Base-by-base conservation (phyloP, 148 eudicot genomes). In the Silene conica region DNA sequence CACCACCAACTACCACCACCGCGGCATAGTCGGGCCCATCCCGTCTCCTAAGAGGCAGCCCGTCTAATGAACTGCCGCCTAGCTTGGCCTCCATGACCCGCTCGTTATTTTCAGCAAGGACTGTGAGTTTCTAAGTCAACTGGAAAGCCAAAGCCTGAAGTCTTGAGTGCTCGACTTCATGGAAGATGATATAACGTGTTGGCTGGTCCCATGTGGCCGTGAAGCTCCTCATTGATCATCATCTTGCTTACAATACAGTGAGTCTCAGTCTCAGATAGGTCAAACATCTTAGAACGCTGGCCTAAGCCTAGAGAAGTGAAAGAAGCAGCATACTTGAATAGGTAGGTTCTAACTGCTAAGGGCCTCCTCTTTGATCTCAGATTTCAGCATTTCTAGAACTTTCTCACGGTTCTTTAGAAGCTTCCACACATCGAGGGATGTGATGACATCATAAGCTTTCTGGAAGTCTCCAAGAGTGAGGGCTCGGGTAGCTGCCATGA, bases 201-300 rank as follows among this genome's bases (percentile, higher is more conserved):
- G 95, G 97, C 75, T 91, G 97, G 78, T 91, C 97, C 97, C 90
- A 91, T 45, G 87, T 86, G 0, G 97, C 98, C 98, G 41, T 85
- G 87, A 6, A 93, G 87, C 84, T 93, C 98, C 67, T 89, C 98
- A 1, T 79, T 79, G 43, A 88, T 83, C 89, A 91, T 93, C 98
- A 93, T 91, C 79, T 89, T 93, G 82, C 95, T 93, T 25, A 91
- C 89, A 38, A 87, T 85, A 78, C 92, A 74, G 73, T 86, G 91
- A 11, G 88, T 84, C 73, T 84, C 86, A 6, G 82, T 63, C 12
- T 89, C 95, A 0, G 98, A 82, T 8, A 93, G 89, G 66, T 89
- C 95, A 71, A 93, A 93, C 92, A 91, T 88, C 76, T 85, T 87
- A 0, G 98, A 78, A 6, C 91, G 86, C 73, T 88, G 97, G 65